Conservation (phyloP, 108 stramenopile genomes). For the Phaeodactylum tricornutum region DNA sequence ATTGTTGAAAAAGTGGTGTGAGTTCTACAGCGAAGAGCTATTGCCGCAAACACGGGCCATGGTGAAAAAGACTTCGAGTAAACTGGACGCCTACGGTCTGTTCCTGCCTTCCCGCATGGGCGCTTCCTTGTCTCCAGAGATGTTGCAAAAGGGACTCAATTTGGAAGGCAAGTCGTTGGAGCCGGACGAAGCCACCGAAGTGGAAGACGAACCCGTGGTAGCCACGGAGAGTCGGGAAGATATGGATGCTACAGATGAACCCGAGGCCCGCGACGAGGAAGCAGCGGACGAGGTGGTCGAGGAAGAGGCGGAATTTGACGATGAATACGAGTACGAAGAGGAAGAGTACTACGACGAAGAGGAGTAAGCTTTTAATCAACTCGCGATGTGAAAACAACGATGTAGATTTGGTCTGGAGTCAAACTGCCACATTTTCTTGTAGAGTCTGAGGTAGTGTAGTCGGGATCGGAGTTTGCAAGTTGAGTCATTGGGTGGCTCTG, state of each 20-base stretch:
- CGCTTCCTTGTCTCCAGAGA: slow-evolving; percentile 51
- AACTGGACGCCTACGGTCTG: slow-evolving; percentile 75
- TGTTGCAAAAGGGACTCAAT: slow-evolving; percentile 70
- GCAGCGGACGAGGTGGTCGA: slow-evolving; percentile 9
- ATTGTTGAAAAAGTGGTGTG: slow-evolving; percentile 71
- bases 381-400: no score
- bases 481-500: no score
- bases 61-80: slow-evolving; percentile 72
- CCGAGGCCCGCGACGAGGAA: slow-evolving; percentile 1
- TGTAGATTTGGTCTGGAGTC: no score
- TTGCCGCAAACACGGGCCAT: slow-evolving; percentile 71
- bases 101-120: slow-evolving; percentile 82
- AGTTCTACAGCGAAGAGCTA: slow-evolving; percentile 74
- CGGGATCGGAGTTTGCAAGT: no score
- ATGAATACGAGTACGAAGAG: slow-evolving; percentile 18
- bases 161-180: slow-evolving; percentile 34
- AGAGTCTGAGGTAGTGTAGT: no score
- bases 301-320: slow-evolving; percentile 8
- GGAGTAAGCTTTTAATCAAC: no score
- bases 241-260: neutral
- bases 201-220: slow-evolving; percentile 4
- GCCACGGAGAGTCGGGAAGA: neutral
- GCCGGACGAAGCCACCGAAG: slow-evolving; percentile 2
- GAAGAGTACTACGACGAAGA: slow-evolving; percentile 18
- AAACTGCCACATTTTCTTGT: no score